Conservation (phyloP, 352 stramenopile species). For the Globisporangium lucens region DNA sequence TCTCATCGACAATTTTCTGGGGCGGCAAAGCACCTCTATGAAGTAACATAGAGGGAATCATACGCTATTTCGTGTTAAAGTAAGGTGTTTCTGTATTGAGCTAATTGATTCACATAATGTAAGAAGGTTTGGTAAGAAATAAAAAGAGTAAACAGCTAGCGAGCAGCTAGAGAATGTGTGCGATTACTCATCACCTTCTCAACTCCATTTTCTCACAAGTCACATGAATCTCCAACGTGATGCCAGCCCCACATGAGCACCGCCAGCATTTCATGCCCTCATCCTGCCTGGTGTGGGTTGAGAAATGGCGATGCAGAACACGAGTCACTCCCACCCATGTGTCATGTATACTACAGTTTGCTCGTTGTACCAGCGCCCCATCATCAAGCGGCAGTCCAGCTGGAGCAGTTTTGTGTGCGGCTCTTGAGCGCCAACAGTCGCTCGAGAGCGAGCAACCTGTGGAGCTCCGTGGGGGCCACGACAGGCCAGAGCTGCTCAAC, state of each 20-base stretch:
- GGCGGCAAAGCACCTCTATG: not conserved
- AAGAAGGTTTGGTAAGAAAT: not conserved
- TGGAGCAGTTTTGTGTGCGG: slow-evolving; percentile 5
- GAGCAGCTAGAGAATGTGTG: not conserved
- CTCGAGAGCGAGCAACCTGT: not conserved
- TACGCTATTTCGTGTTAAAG: not conserved
- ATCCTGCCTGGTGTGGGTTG: too few species aligned
- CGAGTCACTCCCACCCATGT: too few species aligned
- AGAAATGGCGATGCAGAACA: too few species aligned
- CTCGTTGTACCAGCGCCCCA: not conserved
- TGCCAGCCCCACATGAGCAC: too few species aligned
- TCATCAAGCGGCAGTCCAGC: not conserved
- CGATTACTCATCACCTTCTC: not conserved
- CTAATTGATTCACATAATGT: not conserved
- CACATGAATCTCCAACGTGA: too few species aligned
- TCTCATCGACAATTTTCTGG: not conserved
- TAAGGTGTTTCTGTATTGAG: too few species aligned
- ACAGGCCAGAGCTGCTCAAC: too few species aligned
- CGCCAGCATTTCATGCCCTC: too few species aligned
- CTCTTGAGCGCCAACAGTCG: not conserved
- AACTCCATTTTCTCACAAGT: not conserved
- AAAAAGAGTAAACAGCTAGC: not conserved
- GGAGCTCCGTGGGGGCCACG: too few species aligned
- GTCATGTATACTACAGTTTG: too few species aligned
- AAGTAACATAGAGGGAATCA: not conserved